phyloP scores from a whole-genome alignment of 305 asterid genomes.

The Fraxinus dipetala region DNA sequence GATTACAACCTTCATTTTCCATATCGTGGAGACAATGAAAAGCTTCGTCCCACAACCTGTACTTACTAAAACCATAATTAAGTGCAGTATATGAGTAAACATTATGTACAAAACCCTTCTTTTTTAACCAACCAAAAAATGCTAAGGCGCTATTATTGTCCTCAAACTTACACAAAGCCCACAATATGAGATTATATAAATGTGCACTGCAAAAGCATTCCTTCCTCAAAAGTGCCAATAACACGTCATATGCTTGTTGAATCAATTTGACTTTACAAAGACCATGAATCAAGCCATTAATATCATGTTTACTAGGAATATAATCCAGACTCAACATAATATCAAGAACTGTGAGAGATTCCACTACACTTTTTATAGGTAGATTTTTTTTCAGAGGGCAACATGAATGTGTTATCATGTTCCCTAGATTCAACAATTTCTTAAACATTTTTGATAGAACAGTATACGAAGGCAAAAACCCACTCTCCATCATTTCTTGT shows the following conservation, averaged over 20 bases:
- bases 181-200: conserved; percentile 46
- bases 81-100: conserved; percentile 53
- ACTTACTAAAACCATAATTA: conserved; percentile 48
- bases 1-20: conserved; percentile 42
- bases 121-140: conserved; percentile 47
- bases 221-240: conserved; percentile 28
- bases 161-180: conserved; percentile 52
- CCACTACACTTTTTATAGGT: conserved; percentile 31
- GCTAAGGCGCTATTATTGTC: conserved; percentile 34
- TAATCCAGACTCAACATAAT: conserved; percentile 37
- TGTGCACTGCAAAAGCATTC: conserved; percentile 27
- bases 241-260: conserved; percentile 34
- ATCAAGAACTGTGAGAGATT: conserved; percentile 34
- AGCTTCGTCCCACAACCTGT: conserved; percentile 44
- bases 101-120: conserved; percentile 44
- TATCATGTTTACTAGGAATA: conserved; percentile 28
- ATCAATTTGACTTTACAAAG: conserved; percentile 47
- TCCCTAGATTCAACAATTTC: conserved; percentile 35
- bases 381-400: too few relatives aligned
- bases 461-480: conserved; percentile 43
- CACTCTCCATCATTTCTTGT: conserved; percentile 47
- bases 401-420: too few relatives aligned
- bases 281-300: conserved; percentile 37
- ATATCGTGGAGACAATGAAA: conserved; percentile 40
- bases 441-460: conserved; percentile 42